Conservation (phyloP, 352 stramenopile genomes). For the Phytophthora uliginosa region DNA sequence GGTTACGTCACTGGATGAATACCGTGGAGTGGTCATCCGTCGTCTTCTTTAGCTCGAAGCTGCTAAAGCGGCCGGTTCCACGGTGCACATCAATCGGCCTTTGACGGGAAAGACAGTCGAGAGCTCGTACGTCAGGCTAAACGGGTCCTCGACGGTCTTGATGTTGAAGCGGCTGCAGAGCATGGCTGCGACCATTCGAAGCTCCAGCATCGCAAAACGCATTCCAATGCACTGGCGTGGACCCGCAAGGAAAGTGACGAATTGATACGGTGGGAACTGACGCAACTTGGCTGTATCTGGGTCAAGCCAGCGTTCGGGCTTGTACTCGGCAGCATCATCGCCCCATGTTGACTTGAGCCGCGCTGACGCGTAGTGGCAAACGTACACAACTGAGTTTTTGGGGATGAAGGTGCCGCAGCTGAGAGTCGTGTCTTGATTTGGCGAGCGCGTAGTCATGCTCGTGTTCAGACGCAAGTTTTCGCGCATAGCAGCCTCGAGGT, state of each 20-base stretch:
- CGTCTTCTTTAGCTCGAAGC: slow-evolving; percentile 11
- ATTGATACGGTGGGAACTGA: slow-evolving; percentile 57
- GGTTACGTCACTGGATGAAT: neutral
- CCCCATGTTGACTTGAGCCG: slow-evolving; percentile 60
- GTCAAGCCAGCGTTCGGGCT: slow-evolving; percentile 75
- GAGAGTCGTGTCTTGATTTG: slow-evolving; percentile 57
- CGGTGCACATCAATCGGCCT: slow-evolving; percentile 26
- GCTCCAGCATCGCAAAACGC: slow-evolving; percentile 62
- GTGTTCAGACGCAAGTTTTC: slow-evolving; percentile 78
- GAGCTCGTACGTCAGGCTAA: slow-evolving; percentile 43
- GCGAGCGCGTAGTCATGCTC: slow-evolving; percentile 48
- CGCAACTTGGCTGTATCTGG: slow-evolving; percentile 35
- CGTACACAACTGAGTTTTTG: slow-evolving; percentile 49
- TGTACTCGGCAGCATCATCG: slow-evolving; percentile 55
- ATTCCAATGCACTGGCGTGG: slow-evolving; percentile 70
- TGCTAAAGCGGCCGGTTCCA: slow-evolving; percentile 12
- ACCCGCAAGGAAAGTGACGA: slow-evolving; percentile 63
- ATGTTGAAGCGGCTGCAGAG: slow-evolving; percentile 58
- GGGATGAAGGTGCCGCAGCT: slow-evolving; percentile 66
- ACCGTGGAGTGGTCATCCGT: neutral
- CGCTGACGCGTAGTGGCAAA: slow-evolving; percentile 56
- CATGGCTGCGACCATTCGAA: slow-evolving; percentile 56
- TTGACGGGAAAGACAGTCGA: slow-evolving; percentile 44
- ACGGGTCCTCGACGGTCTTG: slow-evolving; percentile 45
- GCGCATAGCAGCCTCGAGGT: slow-evolving; percentile 63